Evolutionary conservation across 1,284 basidiomycete species (phyloP).

Genomic region (Neotropicomus parvogracilis): DNA sequence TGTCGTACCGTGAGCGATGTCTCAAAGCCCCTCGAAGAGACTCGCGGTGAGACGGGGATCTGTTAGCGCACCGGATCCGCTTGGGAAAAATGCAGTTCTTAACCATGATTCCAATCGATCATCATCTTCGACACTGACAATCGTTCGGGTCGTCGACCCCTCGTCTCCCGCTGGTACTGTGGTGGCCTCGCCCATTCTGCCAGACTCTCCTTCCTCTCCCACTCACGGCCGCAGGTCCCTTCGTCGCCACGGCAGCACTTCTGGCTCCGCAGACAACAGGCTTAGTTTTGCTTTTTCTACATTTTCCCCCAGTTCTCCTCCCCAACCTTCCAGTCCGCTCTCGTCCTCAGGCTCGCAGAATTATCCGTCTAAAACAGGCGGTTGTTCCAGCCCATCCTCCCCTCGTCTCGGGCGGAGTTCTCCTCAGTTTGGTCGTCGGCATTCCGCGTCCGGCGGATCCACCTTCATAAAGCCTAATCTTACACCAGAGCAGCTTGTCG

Average conservation of each 20-base stretch:
- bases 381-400: slow-evolving; percentile 34
- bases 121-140: slow-evolving; percentile 64
- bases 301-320: slow-evolving; percentile 40
- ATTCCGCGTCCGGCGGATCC: slow-evolving; percentile 28
- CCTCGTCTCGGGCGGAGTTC: slow-evolving; percentile 47
- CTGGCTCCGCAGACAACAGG: slow-evolving; percentile 36
- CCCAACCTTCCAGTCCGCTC: slow-evolving; percentile 16
- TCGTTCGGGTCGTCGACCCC: slow-evolving; percentile 55
- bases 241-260: slow-evolving; percentile 31
- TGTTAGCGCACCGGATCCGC: slow-evolving; percentile 61
- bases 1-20: slow-evolving; percentile 18
- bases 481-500: slow-evolving; percentile 63
- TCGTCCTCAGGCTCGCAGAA: slow-evolving; percentile 15
- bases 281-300: slow-evolving; percentile 66
- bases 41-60: slow-evolving; percentile 63
- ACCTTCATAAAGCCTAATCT: slow-evolving; percentile 43
- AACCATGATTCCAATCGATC: slow-evolving; percentile 53
- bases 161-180: not conserved
- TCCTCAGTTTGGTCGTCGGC: slow-evolving; percentile 36
- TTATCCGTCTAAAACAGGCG: slow-evolving; percentile 7
- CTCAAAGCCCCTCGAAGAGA: slow-evolving; percentile 32
- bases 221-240: slow-evolving; percentile 23
- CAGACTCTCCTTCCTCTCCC: slow-evolving; percentile 33
- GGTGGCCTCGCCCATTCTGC: slow-evolving; percentile 14
- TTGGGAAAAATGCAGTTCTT: slow-evolving; percentile 47